phyloP scores from a whole-genome alignment of 345 rosid species.

The thale cress (Arabidopsis thaliana) region DNA sequence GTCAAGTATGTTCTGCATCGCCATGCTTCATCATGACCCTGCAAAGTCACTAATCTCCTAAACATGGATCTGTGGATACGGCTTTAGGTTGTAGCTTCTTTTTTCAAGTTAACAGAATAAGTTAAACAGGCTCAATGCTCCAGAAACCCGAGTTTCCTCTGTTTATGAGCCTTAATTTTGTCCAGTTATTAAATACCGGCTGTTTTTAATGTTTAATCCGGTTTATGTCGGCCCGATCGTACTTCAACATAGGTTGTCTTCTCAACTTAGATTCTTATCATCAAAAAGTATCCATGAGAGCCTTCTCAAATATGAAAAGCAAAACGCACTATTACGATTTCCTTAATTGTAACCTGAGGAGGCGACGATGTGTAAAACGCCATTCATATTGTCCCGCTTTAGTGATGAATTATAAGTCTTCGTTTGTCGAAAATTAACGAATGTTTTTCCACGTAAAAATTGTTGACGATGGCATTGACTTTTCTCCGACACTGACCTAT shows the following conservation, averaged over 20 bases:
- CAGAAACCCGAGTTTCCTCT: not conserved
- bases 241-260: not conserved
- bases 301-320: not conserved
- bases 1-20: slow-evolving; percentile 71
- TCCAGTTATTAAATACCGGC: slow-evolving; percentile 11
- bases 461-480: slow-evolving; percentile 12
- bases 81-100: slow-evolving; percentile 26
- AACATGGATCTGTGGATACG: slow-evolving; percentile 23
- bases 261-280: too few species aligned
- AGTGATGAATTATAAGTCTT: not conserved
- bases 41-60: slow-evolving; percentile 7
- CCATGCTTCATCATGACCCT: slow-evolving; percentile 46
- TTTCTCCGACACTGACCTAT: slow-evolving; percentile 30
- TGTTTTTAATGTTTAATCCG: slow-evolving; percentile 38
- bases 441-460: slow-evolving; percentile 3
- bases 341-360: not conserved
- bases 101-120: slow-evolving; percentile 13
- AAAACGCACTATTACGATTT: not conserved
- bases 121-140: slow-evolving; percentile 34
- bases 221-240: slow-evolving; percentile 20
- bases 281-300: not conserved
- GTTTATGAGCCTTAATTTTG: slow-evolving; percentile 52
- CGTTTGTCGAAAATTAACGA: not conserved
- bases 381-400: not conserved
- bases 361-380: not conserved